phyloP scores from a whole-genome alignment of 2,329 filamentous ascomycete genomes.

The Aureobasidium subglaciale region DNA sequence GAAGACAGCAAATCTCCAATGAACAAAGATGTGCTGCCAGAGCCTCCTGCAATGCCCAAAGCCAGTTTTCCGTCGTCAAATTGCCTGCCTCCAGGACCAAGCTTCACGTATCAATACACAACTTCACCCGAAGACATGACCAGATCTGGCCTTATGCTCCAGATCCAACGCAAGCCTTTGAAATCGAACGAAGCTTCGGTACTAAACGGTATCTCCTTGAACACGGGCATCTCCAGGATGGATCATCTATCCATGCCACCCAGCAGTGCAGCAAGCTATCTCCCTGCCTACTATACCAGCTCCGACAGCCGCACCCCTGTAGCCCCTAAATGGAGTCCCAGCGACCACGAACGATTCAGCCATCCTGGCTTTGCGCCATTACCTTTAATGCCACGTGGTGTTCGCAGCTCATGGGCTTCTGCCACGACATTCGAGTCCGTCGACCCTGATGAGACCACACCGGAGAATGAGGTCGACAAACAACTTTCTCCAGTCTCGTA shows the following conservation, averaged over 20 bases:
- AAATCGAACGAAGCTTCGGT: conserved; percentile 13
- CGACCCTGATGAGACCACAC: conserved; percentile 40
- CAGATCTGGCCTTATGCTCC: conserved; percentile 20
- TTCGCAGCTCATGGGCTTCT: conserved; percentile 18
- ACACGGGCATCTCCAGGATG: neutral
- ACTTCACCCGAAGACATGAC: conserved; percentile 17
- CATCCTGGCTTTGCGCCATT: conserved; percentile 1
- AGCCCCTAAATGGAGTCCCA: conserved; percentile 12
- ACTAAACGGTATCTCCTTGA: conserved; percentile 1
- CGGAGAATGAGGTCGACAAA: conserved; percentile 37
- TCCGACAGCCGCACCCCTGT: conserved; percentile 23
- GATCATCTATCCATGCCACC: conserved; percentile 16
- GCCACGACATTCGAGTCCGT: conserved; percentile 42
- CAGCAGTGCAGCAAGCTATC: conserved; percentile 18
- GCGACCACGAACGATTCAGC: conserved; percentile 6
- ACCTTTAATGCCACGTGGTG: neutral
- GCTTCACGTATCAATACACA: conserved; percentile 17
- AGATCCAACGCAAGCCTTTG: conserved; percentile 19
- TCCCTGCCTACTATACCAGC: conserved; percentile 29
- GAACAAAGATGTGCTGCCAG: conserved; percentile 12
- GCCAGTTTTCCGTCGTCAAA: conserved; percentile 15
- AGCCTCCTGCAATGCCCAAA: neutral
- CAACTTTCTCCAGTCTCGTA: conserved; percentile 39
- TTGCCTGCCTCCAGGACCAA: neutral
- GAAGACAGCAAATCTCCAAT: conserved; percentile 24